These are phyloP conservation scores for Fagus sylvatica DNA, from an alignment of 306 rosid species.

Conservation along the genomic window DNA sequence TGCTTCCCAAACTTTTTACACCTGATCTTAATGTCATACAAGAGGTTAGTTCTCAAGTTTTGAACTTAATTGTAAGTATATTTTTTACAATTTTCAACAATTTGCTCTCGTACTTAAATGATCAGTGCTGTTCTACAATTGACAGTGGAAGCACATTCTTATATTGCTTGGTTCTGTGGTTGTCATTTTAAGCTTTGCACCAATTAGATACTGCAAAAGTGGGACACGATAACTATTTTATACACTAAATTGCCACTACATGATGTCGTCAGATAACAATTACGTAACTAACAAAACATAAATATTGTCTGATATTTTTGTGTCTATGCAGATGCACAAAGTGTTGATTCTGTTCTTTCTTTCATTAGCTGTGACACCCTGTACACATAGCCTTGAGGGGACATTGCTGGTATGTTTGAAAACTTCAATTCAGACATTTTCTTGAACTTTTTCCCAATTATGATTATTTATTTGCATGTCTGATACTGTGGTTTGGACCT, in stretches of 20 bases:
- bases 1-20: conserved; percentile 17
- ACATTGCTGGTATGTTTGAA: conserved; percentile 50
- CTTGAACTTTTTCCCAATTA: not conserved
- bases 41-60: conserved; percentile 10
- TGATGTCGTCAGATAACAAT: not conserved
- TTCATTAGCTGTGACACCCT: conserved; percentile 61
- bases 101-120: not conserved
- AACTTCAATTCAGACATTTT: not conserved
- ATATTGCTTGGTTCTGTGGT: not conserved
- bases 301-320: not conserved
- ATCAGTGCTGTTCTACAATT: not conserved
- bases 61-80: not conserved
- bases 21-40: conserved; percentile 11
- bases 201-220: not conserved
- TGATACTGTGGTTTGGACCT: not conserved
- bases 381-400: conserved; percentile 66
- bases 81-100: not conserved
- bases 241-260: not conserved
- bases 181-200: not conserved
- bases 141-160: not conserved
- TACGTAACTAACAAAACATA: not conserved
- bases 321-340: conserved; percentile 53
- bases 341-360: conserved; percentile 55
- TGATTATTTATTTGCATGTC: not conserved
- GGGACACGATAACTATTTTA: not conserved